Base-by-base conservation (phyloP, 1,284 basidiomycete species). In the Lignosus rhinocerotis region DNA sequence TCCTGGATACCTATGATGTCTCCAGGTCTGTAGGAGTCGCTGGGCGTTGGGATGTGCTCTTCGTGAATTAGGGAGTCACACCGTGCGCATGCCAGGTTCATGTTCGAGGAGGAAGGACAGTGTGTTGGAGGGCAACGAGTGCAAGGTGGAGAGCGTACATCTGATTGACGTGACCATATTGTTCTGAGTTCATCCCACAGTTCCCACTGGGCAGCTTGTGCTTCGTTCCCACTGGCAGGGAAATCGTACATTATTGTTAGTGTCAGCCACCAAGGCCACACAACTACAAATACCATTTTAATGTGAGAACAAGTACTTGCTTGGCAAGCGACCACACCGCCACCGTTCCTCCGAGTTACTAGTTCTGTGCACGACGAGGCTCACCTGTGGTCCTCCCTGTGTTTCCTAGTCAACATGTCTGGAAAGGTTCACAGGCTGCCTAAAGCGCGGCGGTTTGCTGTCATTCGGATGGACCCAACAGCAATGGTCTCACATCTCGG, bases 391-490 rank as follows among this genome's bases (percentile, higher is more conserved):
- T 30, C 30, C 16, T 45, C 14, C 4, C 25, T 25, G 25, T 25
- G 25, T 2, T 25, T 25, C 25, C 25, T 25, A 33, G 30, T 33
- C 30, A 14, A 32, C 12, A 47, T 47, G 46, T 47, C 46, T 3
- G 19, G 16, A 31, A 47, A 34, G 14, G 31, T 10, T 16, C 2
- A 16, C 14, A 3, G 30, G 30, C 32, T 49, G 6, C 48, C 48
- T n/a, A 49, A 49, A 25, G 34, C 48, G 8, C 19, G 48, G n/a
- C 19, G 34, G 33, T 49, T 49, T 16, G 58, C 53, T 2, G 53
- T 55, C 25, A 17, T 51, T n/a, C 53, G 49, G n/a, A 59, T 55
- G 32, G 49, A 59, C 14, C 53, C 58, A 1, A 44, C 51, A 6
- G 48, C 53, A 3, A 59, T 55, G 58, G 53, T 59, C 12, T 36